Evolutionary conservation across 2,329 filamentous ascomycete genomes (phyloP), one percentile per base, ranked within the genome.

Genomic region (Verticillium longisporum): DNA sequence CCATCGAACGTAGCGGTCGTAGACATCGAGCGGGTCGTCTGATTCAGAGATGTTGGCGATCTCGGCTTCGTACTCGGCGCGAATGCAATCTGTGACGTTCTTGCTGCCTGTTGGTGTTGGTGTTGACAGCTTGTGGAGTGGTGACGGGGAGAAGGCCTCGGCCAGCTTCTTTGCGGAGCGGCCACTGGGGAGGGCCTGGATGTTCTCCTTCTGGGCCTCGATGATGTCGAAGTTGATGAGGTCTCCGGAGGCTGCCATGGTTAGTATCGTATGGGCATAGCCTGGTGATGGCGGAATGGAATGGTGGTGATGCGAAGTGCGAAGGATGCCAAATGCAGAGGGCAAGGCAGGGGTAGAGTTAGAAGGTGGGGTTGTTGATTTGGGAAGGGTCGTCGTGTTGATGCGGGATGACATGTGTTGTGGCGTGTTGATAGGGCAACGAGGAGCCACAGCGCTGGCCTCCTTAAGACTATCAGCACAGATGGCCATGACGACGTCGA

Each of bases 191-290:
- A 99, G 83, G 26, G 92, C 88, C 75, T 97, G 93, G 61, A 99
- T 97, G 76, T 99, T 99, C 78, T 99, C 95, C 77, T 99, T 99
- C 69, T 97, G 93, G 56, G 85, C 86, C 78, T 99, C 95, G 76
- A 99, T 97, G 65, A 97, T 85, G 69, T 96, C 90, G 78, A 99
- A 98, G 77, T 87, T 78, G 71, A 88, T 85, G 45, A 86, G 74
- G 67, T 88, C 84, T 63, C 77, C 75, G 63, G 77, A 74, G 41
- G 68, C 67, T 65, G 78, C 77, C 78, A 86, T 86, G 69, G 69
- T 75, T 65, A 60, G 62, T 71, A n/a, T 55, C 54, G 54, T 33
- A 26, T 33, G 54, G 32, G 54, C 45, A 50, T 50, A 50, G 18
- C 45, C 45, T 50, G 45, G 45, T 50, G 45, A 6, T 58, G 58